Evolutionary conservation across 768 basidiomycete genomes (phyloP), one percentile per base, ranked within the genome.

Genomic region (Hebeloma cylindrosporum): DNA sequence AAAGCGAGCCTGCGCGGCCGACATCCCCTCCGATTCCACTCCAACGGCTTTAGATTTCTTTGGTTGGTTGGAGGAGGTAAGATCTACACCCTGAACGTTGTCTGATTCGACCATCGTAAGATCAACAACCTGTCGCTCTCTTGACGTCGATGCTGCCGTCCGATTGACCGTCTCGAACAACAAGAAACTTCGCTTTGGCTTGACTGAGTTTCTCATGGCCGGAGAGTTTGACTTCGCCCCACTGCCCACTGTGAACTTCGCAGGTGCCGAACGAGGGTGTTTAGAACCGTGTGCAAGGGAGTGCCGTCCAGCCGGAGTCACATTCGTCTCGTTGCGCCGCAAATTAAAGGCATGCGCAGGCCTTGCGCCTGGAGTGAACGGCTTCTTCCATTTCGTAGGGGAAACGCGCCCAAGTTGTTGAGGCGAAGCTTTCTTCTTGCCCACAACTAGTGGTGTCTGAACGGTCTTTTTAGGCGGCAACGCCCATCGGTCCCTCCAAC

Each of bases 251-350:
- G 34, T 10, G 17, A 51, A 32, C 40, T 41, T 46, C 14, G 52
- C 46, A n/a, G 57, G 56, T 14, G 56, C 56, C 16, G 59, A 54
- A 5, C 43, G 49, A 7, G 53, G 57, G 13, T 53, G 46, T 18
- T 47, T 52, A 36, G 40, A 48, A 38, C 16, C 14, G 20, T 29
- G 6, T 28, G 45, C 43, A 8, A 58, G 38, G 2, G 58, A 47
- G 51, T 73, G 69, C 16, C 66, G 57, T 14, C 74, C 72, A 16
- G 57, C 42, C 18, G 72, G 72, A 16, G 73, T 77, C 9, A 78
- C 62, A 35, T 73, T 78, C 26, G 72, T 74, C 43, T 73, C 70
- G 33, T 67, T 65, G 34, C 75, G 67, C 52, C 60, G 60, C 51
- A 77, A 54, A 27, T 52, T 60, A 10, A 51, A 44, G 21, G 32